These are phyloP conservation scores for Olyra latifolia DNA, from an alignment of 176 grass and related monocot species.

Conservation along the genomic window DNA sequence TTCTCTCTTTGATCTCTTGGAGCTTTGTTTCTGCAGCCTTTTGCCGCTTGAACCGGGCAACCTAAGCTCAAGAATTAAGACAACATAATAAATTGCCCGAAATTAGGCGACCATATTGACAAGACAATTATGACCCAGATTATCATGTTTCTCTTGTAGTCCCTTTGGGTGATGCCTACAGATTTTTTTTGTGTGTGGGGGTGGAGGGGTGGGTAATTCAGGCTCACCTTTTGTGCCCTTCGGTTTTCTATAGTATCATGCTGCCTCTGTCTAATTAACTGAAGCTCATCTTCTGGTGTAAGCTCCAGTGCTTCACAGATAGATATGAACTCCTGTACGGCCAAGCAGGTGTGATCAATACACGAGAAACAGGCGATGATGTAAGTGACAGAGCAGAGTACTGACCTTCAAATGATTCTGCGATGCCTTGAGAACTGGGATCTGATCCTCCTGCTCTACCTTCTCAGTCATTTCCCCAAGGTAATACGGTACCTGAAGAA, in stretches of 20 bases:
- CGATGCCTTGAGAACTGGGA: conserved; percentile 55
- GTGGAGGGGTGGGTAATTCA: neutral
- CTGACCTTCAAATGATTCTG: conserved; percentile 81
- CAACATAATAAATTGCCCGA: neutral
- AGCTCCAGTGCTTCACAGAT: conserved; percentile 77
- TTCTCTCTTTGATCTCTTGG: conserved; percentile 83
- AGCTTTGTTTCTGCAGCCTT: conserved; percentile 80
- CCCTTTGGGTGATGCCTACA: neutral
- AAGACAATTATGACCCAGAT: neutral
- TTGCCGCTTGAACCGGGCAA: conserved; percentile 71
- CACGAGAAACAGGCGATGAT: neutral
- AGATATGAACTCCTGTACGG: conserved; percentile 74
- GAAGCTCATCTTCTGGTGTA: conserved; percentile 63
- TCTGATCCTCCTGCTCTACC: conserved; percentile 54
- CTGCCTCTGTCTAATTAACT: conserved; percentile 38
- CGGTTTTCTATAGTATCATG: conserved; percentile 46
- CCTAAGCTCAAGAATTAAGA: conserved; percentile 31
- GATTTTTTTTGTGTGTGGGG: too few species aligned
- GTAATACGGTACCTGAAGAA: conserved; percentile 66
- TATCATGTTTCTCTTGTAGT: neutral
- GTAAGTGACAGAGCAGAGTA: too few species aligned
- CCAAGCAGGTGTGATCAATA: neutral
- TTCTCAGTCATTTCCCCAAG: conserved; percentile 82
- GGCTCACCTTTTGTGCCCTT: conserved; percentile 74
- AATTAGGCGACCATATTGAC: neutral